These are phyloP conservation scores for Leishmania major DNA, from an alignment of 208 protist genomes.

Conservation along the genomic window DNA sequence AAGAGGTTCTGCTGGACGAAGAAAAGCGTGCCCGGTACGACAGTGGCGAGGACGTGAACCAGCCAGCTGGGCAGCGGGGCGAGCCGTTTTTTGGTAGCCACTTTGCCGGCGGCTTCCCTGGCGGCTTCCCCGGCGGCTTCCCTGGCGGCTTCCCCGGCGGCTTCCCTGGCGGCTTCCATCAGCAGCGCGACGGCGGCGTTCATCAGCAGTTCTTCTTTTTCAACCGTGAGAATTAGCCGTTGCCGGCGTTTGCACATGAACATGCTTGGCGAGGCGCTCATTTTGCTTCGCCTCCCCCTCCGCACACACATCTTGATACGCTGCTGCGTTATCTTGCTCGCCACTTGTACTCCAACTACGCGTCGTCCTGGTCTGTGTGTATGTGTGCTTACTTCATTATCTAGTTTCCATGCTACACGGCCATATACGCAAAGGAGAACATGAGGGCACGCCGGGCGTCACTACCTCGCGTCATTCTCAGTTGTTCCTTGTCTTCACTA, in stretches of 20 bases:
- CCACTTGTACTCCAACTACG: neutral
- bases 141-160: neutral
- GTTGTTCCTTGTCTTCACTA: neutral
- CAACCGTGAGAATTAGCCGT: neutral
- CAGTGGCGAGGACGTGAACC: slow-evolving; percentile 86
- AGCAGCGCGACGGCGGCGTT: slow-evolving; percentile 30
- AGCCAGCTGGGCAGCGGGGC: slow-evolving; percentile 58
- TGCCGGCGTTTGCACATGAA: neutral
- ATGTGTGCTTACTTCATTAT: neutral
- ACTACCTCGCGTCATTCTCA: neutral
- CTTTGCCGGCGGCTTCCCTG: slow-evolving; percentile 32
- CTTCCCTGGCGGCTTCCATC: slow-evolving; percentile 29
- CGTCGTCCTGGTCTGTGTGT: neutral
- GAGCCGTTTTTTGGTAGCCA: slow-evolving; percentile 37
- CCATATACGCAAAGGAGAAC: neutral
- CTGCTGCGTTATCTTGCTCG: neutral
- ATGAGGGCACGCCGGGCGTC: neutral
- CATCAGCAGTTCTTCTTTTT: slow-evolving; percentile 62
- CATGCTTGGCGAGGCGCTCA: neutral
- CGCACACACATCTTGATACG: neutral
- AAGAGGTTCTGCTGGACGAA: slow-evolving; percentile 89
- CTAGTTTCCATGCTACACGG: neutral
- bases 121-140: slow-evolving; percentile 1
- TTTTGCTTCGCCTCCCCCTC: neutral
- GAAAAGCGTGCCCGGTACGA: slow-evolving; percentile 90